Evolutionary conservation across 495 filamentous ascomycete genomes (phyloP).

Genomic region (Bathelium albidoporum): DNA sequence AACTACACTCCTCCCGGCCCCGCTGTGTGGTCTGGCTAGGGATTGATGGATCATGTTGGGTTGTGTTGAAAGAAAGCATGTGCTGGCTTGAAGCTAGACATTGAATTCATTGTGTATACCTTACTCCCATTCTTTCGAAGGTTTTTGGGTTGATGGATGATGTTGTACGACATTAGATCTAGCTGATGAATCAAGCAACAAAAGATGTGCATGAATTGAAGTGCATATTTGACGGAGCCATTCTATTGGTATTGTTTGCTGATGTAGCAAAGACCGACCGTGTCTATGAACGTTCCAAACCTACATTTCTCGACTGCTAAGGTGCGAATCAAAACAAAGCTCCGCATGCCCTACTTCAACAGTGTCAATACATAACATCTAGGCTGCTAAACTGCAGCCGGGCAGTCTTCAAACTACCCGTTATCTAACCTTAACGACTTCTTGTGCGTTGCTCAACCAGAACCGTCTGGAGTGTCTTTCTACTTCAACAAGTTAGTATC

Average conservation of each 20-base stretch:
- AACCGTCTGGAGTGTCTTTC: no score
- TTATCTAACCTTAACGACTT: no score
- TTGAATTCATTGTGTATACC: neutral
- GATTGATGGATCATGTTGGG: neutral
- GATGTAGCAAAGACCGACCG: no score
- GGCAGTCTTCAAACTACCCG: no score
- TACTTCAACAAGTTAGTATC: no score
- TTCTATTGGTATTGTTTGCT: neutral
- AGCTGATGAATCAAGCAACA: neutral
- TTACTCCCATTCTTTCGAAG: neutral
- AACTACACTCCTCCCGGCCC: slow-evolving; percentile 20
- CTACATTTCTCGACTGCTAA: no score
- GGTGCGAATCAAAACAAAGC: no score
- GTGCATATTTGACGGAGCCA: neutral
- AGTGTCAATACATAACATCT: no score
- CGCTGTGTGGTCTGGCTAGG: slow-evolving; percentile 17
- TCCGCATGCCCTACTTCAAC: no score
- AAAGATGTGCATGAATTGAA: neutral
- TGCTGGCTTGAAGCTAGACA: neutral
- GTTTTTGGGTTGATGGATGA: neutral
- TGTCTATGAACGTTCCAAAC: no score
- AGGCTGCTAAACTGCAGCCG: no score
- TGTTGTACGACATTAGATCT: neutral
- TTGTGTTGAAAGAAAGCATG: neutral
- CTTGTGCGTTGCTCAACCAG: no score